A percentile compares a stretch with the other conserved stretches of the same genome.
These are phyloP conservation scores for Penicillium taxi DNA, from an alignment of 495 filamentous ascomycete genomes.

Conservation along the genomic window DNA sequence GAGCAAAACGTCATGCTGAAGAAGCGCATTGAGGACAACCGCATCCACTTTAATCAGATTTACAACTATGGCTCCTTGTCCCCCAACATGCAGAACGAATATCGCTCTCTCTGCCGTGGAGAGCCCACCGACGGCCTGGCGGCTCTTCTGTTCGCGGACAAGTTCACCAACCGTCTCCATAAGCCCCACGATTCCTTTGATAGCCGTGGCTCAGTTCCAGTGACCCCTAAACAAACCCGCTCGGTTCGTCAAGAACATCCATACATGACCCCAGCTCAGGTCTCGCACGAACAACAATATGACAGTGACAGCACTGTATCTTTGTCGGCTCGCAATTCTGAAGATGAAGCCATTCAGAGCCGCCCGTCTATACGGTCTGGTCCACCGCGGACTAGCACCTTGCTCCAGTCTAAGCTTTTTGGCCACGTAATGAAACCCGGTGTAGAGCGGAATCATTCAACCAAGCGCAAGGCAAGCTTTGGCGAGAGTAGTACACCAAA, in stretches of 20 bases:
- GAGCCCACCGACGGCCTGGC: slow-evolving; percentile 56
- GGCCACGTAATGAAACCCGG: slow-evolving; percentile 56
- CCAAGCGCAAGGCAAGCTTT: slow-evolving; percentile 52
- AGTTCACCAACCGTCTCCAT: slow-evolving; percentile 56
- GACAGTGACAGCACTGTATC: slow-evolving; percentile 70
- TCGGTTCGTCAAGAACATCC: slow-evolving; percentile 37
- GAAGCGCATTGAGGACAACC: slow-evolving; percentile 77
- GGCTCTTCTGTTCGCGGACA: slow-evolving; percentile 62
- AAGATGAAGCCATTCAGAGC: slow-evolving; percentile 31
- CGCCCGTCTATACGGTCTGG: slow-evolving; percentile 14
- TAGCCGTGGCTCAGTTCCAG: slow-evolving; percentile 61
- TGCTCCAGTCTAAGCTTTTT: slow-evolving; percentile 61
- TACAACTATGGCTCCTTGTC: slow-evolving; percentile 46
- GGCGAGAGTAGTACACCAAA: slow-evolving; percentile 44
- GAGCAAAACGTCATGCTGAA: slow-evolving; percentile 71
- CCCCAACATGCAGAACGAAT: slow-evolving; percentile 34
- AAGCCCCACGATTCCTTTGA: slow-evolving; percentile 14
- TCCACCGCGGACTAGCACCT: slow-evolving; percentile 31
- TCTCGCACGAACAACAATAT: slow-evolving; percentile 44
- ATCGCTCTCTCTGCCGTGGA: slow-evolving; percentile 36
- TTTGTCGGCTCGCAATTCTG: slow-evolving; percentile 73
- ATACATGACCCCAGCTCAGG: slow-evolving; percentile 50
- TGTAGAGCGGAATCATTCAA: slow-evolving; percentile 28
- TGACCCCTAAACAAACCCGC: slow-evolving; percentile 53
- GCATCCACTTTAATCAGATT: slow-evolving; percentile 69